Percentiles rank a stretch among this genome's conserved stretches.
Evolutionary conservation across 495 filamentous ascomycete genomes (phyloP).

Genomic region (Extremus antarcticus): DNA sequence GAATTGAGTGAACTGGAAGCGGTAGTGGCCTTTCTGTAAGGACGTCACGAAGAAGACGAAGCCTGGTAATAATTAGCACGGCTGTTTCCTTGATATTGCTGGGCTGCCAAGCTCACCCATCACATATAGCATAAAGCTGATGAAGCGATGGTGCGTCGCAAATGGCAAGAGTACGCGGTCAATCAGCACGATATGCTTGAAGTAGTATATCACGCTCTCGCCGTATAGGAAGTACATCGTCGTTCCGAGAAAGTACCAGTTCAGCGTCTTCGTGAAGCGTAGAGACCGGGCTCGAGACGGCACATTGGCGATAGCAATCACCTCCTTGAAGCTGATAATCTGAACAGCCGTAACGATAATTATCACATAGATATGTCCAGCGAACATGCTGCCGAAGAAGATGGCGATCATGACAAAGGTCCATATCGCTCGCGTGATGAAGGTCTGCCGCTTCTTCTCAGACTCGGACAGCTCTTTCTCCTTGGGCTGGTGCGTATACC

Average conservation of each 20-base stretch:
- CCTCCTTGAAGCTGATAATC: conserved; percentile 97
- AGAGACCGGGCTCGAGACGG: conserved; percentile 83
- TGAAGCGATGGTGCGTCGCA: conserved; percentile 96
- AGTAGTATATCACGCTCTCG: conserved; percentile 98
- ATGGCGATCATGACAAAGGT: conserved; percentile 90
- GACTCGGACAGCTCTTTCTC: conserved; percentile 52
- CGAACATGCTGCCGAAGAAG: conserved; percentile 86
- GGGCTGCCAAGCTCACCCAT: conserved; percentile 53
- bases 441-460: conserved; percentile 97
- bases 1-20: conserved; percentile 98
- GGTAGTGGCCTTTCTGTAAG: conserved; percentile 90
- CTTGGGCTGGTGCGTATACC: conserved; percentile 5
- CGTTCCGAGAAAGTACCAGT: conserved; percentile 98
- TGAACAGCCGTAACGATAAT: conserved; percentile 84
- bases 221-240: conserved; percentile 99
- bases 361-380: conserved; percentile 95
- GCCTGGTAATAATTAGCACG: conserved; percentile 39
- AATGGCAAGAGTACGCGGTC: conserved; percentile 85
- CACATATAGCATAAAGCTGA: conserved; percentile 94
- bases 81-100: background rate
- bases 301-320: conserved; percentile 94
- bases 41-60: conserved; percentile 98
- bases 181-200: conserved; percentile 95
- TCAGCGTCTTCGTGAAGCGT: conserved; percentile 86
- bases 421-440: conserved; percentile 97